Conservation (phyloP, 2,329 filamentous ascomycete species). For the Coleophoma cylindrospora region DNA sequence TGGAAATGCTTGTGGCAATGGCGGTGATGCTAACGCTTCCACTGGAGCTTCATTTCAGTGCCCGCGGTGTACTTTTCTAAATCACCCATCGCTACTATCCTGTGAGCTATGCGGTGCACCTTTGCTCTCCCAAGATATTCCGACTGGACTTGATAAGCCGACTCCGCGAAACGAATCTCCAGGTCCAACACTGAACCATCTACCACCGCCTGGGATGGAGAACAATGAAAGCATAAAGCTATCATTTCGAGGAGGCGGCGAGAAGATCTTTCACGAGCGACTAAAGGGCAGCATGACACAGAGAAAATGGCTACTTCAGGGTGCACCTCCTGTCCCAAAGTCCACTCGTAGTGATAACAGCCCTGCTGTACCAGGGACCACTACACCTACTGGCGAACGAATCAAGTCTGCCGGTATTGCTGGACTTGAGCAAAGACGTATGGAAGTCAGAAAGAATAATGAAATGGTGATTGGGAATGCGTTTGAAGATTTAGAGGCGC, state of each 20-base stretch:
- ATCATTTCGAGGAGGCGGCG: conserved; percentile 85
- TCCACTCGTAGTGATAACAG: conserved; percentile 33
- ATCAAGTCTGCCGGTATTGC: conserved; percentile 80
- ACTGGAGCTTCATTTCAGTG: conserved; percentile 53
- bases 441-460: conserved; percentile 86
- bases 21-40: neutral
- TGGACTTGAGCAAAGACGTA: conserved; percentile 78
- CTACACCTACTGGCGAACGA: conserved; percentile 29
- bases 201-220: conserved; percentile 38
- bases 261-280: conserved; percentile 84
- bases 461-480: conserved; percentile 88
- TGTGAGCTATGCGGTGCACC: conserved; percentile 91
- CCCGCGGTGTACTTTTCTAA: conserved; percentile 87
- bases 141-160: conserved; percentile 34
- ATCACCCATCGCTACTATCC: conserved; percentile 77
- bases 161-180: conserved; percentile 66
- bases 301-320: conserved; percentile 89
- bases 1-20: conserved; percentile 2
- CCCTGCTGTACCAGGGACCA: conserved; percentile 25
- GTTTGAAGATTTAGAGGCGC: conserved; percentile 91
- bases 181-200: conserved; percentile 54
- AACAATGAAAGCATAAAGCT: conserved; percentile 77
- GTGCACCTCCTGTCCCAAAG: conserved; percentile 81
- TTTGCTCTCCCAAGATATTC: conserved; percentile 50
- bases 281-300: conserved; percentile 85